Base-by-base conservation (phyloP, 441 rosid genomes). In the Adansonia grandidieri region DNA sequence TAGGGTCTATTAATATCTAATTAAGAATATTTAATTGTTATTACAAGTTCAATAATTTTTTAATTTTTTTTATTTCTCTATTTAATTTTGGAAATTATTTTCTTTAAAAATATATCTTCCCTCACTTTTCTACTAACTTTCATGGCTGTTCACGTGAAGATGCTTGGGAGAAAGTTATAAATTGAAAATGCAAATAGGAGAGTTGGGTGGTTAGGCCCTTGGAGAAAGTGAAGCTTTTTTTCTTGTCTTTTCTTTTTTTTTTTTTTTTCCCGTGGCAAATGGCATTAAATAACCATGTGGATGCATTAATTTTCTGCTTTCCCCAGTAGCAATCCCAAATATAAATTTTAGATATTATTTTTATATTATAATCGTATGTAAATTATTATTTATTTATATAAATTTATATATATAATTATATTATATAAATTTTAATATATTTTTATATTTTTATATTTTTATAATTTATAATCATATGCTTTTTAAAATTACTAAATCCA, bases 131-230 rank as follows among this genome's bases (percentile, higher is more conserved):
- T 67, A 53, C 9, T 15, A 45, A 2, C 72, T 67, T 45, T 20
- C 54, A 45, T 45, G 72, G 37, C 54, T 48, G 42, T 68, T 68
- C 64, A 72, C 76, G 60, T 72, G 64, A 65, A 65, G 22, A 40
- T 40, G 50, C 22, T 42, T 40, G 17, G 47, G 37, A 40, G 69
- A 17, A 40, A 65, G 71, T 65, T 13, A n/a, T 6, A 40, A 42
- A 65, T 2, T 0, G 42, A 40, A 40, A 63, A 63, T 32, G 14
- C 13, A 60, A 19, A 6, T 42, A 42, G 50, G 20, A 11, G 6
- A 3, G 6, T 1, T 40, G 14, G 66, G 60, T 19, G 7, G 72
- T 45, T 20, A 13, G 60, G 73, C 6, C 1, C 6, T 50, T 13
- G 24, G 50, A 24, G n/a, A 48, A 11, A 47, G 13, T 70, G 45